Percentiles rank a stretch among this genome's conserved stretches.
These are phyloP conservation scores for Dicorynia guianensis DNA, from an alignment of 306 rosid species.

Conservation along the genomic window DNA sequence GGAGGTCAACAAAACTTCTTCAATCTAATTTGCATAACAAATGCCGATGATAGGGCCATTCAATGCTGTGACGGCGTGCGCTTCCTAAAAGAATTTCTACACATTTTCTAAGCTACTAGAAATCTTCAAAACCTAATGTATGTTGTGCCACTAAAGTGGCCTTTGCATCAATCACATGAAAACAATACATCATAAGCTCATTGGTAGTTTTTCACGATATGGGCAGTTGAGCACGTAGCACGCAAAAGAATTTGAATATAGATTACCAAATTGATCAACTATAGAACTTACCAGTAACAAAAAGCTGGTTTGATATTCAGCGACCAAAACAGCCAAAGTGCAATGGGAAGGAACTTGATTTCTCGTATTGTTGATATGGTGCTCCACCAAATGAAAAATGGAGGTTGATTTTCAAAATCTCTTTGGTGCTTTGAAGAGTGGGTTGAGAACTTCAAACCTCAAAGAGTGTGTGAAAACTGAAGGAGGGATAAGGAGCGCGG, in stretches of 20 bases:
- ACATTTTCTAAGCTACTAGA: too few relatives aligned
- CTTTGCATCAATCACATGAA: not conserved
- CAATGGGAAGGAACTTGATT: not conserved
- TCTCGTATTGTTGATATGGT: too few relatives aligned
- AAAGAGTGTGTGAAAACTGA: conserved; percentile 32
- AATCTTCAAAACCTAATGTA: not conserved
- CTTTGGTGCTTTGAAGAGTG: conserved; percentile 17
- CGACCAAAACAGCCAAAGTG: not conserved
- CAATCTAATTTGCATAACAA: conserved; percentile 1
- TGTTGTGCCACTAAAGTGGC: conserved; percentile 5
- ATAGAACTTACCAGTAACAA: conserved; percentile 28
- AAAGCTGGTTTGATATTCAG: not conserved
- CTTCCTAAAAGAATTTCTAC: conserved; percentile 1
- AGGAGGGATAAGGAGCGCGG: conserved; percentile 37
- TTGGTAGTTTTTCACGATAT: not conserved
- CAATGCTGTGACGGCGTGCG: conserved; percentile 13
- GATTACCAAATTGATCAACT: not conserved
- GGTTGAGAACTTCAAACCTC: not conserved
- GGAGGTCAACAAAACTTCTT: not conserved
- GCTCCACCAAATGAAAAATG: not conserved
- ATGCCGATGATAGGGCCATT: not conserved
- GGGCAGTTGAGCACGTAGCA: not conserved
- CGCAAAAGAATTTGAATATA: not conserved
- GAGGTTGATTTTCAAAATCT: conserved; percentile 23
- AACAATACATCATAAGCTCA: not conserved